Evolutionary conservation across 257 asterid species (phyloP).

Genomic region (Ilex asprella): DNA sequence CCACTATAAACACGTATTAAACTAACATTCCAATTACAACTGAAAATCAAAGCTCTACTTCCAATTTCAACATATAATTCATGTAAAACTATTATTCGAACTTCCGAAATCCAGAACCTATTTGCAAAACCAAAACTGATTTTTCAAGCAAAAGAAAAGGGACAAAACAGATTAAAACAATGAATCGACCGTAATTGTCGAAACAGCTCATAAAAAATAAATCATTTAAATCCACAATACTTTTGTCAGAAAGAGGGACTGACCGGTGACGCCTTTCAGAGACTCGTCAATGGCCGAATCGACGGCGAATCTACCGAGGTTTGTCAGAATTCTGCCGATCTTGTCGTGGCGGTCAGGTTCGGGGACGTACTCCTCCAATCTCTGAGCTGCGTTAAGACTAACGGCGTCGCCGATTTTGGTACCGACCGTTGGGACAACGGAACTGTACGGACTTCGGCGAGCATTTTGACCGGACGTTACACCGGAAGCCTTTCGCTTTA

Average conservation of each 20-base stretch:
- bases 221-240: neutral
- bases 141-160: no score
- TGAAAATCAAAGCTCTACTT: no score
- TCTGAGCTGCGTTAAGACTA: conserved; percentile 11
- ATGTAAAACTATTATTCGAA: no score
- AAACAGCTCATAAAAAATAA: no score
- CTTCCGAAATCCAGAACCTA: no score
- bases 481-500: conserved; percentile 27
- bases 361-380: conserved; percentile 1
- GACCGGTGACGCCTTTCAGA: conserved; percentile 39
- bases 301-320: conserved; percentile 44
- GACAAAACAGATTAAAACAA: no score
- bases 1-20: no score
- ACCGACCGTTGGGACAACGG: conserved; percentile 15
- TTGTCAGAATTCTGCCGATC: conserved; percentile 24
- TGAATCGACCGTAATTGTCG: no score
- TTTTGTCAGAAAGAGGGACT: neutral
- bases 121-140: no score
- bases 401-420: conserved; percentile 21
- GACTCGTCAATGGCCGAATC: conserved; percentile 50
- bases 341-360: conserved; percentile 26
- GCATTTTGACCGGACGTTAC: conserved; percentile 16
- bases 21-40: no score
- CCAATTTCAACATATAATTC: no score
- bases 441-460: conserved; percentile 10